phyloP scores from a whole-genome alignment of 768 basidiomycete genomes.

The Leucocoprinus sp. region DNA sequence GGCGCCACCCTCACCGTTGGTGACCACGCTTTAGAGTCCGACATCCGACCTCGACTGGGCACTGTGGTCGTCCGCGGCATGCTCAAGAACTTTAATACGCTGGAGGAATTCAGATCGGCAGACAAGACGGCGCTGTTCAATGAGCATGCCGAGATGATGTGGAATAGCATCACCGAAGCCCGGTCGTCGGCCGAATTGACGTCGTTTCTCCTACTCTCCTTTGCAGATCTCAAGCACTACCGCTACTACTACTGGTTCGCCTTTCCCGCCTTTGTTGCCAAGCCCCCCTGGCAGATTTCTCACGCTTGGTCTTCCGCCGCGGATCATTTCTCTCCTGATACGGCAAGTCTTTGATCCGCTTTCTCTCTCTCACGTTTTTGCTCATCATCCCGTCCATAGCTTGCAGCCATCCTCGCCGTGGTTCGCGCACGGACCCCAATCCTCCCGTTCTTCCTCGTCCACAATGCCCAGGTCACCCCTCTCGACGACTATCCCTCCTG shows the following conservation, averaged over 20 bases:
- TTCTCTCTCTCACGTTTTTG: neutral
- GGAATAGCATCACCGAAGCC: conserved; percentile 48
- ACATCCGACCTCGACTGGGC: neutral
- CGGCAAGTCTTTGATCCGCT: conserved; percentile 25
- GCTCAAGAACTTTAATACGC: conserved; percentile 94
- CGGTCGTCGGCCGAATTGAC: conserved; percentile 52
- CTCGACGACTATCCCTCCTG: conserved; percentile 54
- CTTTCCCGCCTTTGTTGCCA: conserved; percentile 85
- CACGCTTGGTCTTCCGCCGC: conserved; percentile 52
- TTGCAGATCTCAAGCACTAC: conserved; percentile 97
- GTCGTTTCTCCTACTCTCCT: conserved; percentile 85
- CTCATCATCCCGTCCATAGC: conserved; percentile 23
- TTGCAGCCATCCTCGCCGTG: conserved; percentile 43
- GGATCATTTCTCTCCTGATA: conserved; percentile 31
- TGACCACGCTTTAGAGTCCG: conserved; percentile 52
- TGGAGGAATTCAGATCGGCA: conserved; percentile 89
- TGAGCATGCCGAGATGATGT: conserved; percentile 64
- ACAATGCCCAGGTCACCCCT: conserved; percentile 36
- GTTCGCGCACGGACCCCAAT: conserved; percentile 29
- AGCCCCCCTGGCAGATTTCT: conserved; percentile 84
- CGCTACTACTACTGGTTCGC: conserved; percentile 98
- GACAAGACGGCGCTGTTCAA: conserved; percentile 88
- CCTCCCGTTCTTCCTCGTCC: conserved; percentile 58
- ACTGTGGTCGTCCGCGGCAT: conserved; percentile 45
- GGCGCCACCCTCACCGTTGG: conserved; percentile 60